A percentile compares a stretch with the other conserved stretches of the same genome.
Evolutionary conservation across 306 rosid species (phyloP).

Genomic region (Dalbergia cochinchinensis): DNA sequence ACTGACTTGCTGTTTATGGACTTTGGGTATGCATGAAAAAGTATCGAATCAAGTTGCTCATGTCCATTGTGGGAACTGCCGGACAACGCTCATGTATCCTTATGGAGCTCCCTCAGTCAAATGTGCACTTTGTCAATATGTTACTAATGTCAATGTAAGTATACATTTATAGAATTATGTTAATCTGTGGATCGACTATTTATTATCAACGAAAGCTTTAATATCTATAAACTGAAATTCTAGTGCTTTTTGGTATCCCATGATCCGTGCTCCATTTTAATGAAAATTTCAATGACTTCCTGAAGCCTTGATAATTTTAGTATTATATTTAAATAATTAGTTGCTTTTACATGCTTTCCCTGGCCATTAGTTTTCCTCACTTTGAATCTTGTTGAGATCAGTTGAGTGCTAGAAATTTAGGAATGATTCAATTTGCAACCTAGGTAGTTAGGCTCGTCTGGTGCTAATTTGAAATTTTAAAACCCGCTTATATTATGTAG

Average conservation of each 20-base stretch:
- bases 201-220: constrained; percentile 10
- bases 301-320: background rate
- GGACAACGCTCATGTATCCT: constrained; percentile 92
- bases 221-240: background rate
- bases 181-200: constrained; percentile 18
- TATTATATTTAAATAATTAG: constrained; percentile 10
- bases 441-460: background rate
- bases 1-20: constrained; percentile 46
- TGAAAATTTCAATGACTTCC: constrained; percentile 22
- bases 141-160: constrained; percentile 88
- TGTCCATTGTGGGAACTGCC: constrained; percentile 90
- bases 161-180: constrained; percentile 8
- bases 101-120: constrained; percentile 98
- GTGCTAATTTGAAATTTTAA: background rate
- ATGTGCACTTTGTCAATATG: constrained; percentile 93
- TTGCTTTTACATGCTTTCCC: background rate
- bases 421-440: constrained; percentile 13
- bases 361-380: constrained; percentile 9
- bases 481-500: constrained; percentile 16
- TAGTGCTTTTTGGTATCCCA: constrained; percentile 15
- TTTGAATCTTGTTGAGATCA: background rate
- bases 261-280: background rate
- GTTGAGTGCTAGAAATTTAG: constrained; percentile 9
- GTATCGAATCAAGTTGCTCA: constrained; percentile 81
- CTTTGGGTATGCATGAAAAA: constrained; percentile 52